Evolutionary conservation across 1,284 basidiomycete species (phyloP).

Genomic region (Cryptococcus sp.): DNA sequence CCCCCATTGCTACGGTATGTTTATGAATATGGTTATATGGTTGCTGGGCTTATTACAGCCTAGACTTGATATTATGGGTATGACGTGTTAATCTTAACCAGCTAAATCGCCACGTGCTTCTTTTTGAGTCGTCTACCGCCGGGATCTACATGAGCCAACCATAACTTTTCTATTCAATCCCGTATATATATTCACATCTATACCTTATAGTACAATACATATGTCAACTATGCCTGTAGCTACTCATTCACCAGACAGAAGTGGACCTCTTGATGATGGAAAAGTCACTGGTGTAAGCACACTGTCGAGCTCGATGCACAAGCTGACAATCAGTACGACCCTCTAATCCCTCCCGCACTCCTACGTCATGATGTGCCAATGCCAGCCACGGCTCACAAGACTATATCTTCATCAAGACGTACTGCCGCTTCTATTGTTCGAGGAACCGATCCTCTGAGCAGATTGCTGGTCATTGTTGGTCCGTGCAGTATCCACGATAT

Average conservation of each 20-base stretch:
- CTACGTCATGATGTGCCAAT: constrained; percentile 74
- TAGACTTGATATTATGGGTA: neutral
- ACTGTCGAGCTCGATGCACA: neutral
- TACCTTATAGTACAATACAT: neutral
- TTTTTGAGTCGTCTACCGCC: too few species aligned
- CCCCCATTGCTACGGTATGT: too few species aligned
- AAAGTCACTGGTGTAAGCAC: constrained; percentile 45
- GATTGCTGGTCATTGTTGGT: constrained; percentile 84
- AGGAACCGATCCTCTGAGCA: constrained; percentile 66
- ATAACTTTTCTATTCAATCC: too few species aligned
- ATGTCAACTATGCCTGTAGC: constrained; percentile 25
- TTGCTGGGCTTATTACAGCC: neutral
- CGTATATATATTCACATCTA: neutral
- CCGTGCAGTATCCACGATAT: constrained; percentile 94
- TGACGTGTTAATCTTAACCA: constrained; percentile 1
- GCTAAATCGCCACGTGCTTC: neutral
- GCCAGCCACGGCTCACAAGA: constrained; percentile 50
- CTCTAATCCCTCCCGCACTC: constrained; percentile 83
- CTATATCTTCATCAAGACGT: constrained; percentile 74
- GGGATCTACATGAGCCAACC: too few species aligned
- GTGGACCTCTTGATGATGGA: constrained; percentile 39
- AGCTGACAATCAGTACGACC: constrained; percentile 67
- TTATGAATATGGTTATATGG: constrained; percentile 7
- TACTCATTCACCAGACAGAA: constrained; percentile 38
- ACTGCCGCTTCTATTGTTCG: constrained; percentile 71